Percentiles rank a stretch among this genome's conserved stretches.
phyloP scores from a whole-genome alignment of 768 basidiomycete genomes.

The Boletus bicolor region DNA sequence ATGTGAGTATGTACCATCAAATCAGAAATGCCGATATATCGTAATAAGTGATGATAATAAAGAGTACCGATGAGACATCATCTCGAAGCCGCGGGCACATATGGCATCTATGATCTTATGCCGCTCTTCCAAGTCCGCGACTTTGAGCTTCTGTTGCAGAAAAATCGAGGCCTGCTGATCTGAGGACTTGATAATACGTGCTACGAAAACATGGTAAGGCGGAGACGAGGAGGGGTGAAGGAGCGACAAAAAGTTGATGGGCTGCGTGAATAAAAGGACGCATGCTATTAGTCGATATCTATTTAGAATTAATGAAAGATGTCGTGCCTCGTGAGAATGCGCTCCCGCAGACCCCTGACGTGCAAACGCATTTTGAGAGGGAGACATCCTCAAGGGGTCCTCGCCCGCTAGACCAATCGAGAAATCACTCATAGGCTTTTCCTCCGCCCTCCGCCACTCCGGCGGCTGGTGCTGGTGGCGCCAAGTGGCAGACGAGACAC shows the following conservation, averaged over 20 bases:
- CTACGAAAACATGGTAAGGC: slow-evolving; percentile 77
- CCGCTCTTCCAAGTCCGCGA: slow-evolving; percentile 73
- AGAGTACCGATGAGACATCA: slow-evolving; percentile 82
- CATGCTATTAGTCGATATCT: slow-evolving; percentile 15
- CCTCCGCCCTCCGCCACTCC: slow-evolving; percentile 46
- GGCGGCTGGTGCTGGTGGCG: slow-evolving; percentile 30
- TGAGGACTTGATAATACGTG: slow-evolving; percentile 83
- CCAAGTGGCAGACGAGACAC: slow-evolving; percentile 17
- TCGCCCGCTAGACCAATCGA: slow-evolving; percentile 25
- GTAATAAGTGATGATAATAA: neutral
- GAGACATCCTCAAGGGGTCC: slow-evolving; percentile 29
- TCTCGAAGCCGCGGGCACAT: slow-evolving; percentile 78
- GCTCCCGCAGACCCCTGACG: slow-evolving; percentile 28
- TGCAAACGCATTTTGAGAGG: slow-evolving; percentile 23
- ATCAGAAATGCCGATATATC: slow-evolving; percentile 2
- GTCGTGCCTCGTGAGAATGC: slow-evolving; percentile 52
- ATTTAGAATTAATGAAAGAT: neutral
- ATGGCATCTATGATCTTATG: slow-evolving; percentile 86
- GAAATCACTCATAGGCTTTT: slow-evolving; percentile 23
- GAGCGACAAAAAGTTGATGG: slow-evolving; percentile 85
- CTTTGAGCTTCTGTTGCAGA: slow-evolving; percentile 86
- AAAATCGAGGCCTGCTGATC: slow-evolving; percentile 92
- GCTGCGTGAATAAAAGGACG: slow-evolving; percentile 41
- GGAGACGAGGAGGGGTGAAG: slow-evolving; percentile 84
- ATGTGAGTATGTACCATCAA: slow-evolving; percentile 4